Base-by-base conservation (phyloP, 164 flowering plant genomes). In the Magnolia sinica region DNA sequence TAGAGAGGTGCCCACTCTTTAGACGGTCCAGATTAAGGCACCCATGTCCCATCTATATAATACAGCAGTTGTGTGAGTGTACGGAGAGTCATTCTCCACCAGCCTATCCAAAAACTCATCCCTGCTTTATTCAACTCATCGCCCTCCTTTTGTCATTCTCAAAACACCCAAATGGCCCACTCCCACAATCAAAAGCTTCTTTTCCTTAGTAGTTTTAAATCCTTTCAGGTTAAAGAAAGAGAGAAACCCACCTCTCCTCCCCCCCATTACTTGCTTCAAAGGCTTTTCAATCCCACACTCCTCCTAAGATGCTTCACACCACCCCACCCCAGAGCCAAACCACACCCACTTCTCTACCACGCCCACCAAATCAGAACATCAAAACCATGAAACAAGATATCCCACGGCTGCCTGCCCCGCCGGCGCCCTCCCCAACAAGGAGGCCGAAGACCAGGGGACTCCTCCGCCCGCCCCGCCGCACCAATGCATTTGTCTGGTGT, bases 401-500 rank as follows among this genome's bases (percentile, higher is more conserved):
- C 18, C 24, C 77, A 24, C 29, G 50, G 63, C 63, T 55, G 10
- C 14, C 45, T 37, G 45, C 7, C 45, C 45, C 45, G 45, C 45
- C 45, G 0, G 45, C 37, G 68, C 69, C 0, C 24, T 13, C 31
- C 13, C 3, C 16, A 5, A 20, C 45, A 50, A 78, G 70, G n/a
- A n/a, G n/a, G 19, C 9, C 61, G 50, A 86, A 78, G 66, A 19
- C 80, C 70, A 67, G 77, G 29, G 45, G 72, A 5, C 68, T 84
- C 50, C 88, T 89, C 64, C 75, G 67, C 13, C 88, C 77, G 1
- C 91, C 89, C 22, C 86, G 86, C 18, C 86, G 83, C 20, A 94
- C 94, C 49, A 89, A 88, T 76, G 88, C 89, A 8, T 7, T 88
- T 1, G 65, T 91, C 69, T 92, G 97, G 98, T 87, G 80, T 18